A percentile compares a stretch with the other conserved stretches of the same genome.
Conservation (phyloP, 306 rosid species). For the Parietaria judaica region DNA sequence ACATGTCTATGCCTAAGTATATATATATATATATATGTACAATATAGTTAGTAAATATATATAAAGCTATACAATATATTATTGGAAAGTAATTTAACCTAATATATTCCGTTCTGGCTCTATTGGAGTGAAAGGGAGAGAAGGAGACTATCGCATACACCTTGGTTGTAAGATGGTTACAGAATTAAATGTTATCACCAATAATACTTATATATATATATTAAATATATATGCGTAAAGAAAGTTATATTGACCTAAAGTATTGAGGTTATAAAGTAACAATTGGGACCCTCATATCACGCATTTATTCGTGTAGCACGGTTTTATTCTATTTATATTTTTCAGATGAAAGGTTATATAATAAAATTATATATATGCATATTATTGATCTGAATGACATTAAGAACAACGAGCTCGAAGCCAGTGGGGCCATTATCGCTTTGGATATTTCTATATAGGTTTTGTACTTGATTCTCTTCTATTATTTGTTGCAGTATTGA, state of each 20-base stretch:
- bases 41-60: neutral
- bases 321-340: neutral
- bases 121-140: constrained; percentile 28
- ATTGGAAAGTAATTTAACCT: constrained; percentile 8
- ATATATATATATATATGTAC: neutral
- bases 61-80: constrained; percentile 5
- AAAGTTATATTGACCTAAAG: too few species aligned
- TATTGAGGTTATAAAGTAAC: too few species aligned
- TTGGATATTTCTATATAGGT: neutral
- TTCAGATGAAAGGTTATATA: neutral
- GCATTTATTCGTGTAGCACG: neutral
- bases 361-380: neutral
- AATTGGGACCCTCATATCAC: too few species aligned
- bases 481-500: neutral
- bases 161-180: constrained; percentile 30
- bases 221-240: too few species aligned
- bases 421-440: neutral
- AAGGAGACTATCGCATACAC: constrained; percentile 38
- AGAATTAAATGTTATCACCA: constrained; percentile 39
- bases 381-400: neutral
- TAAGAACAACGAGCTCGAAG: too few species aligned
- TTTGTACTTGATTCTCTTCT: neutral
- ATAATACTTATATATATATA: too few species aligned
- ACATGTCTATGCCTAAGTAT: neutral
- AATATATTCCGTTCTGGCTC: constrained; percentile 13